These are phyloP conservation scores for Lolium multiflorum DNA, from an alignment of 176 grass and related monocot species.

Conservation along the genomic window DNA sequence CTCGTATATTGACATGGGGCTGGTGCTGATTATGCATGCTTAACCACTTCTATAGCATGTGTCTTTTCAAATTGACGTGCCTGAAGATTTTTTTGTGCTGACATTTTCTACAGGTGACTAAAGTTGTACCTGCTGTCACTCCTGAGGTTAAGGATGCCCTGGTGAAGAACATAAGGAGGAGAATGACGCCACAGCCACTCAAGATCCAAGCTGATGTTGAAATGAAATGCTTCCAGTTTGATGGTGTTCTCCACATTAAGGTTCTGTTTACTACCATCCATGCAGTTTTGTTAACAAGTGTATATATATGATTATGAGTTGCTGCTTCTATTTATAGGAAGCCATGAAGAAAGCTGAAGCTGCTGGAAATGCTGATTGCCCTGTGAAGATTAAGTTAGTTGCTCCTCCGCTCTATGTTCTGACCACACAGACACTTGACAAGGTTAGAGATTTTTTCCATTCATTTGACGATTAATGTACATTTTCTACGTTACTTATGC, in stretches of 20 bases:
- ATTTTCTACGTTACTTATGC: neutral
- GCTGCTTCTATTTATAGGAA: conserved; percentile 51
- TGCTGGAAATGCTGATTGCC: conserved; percentile 70
- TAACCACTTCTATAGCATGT: neutral
- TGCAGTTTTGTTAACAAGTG: neutral
- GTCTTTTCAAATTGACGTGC: neutral
- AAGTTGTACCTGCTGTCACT: conserved; percentile 56
- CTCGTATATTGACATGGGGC: neutral
- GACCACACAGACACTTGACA: conserved; percentile 85
- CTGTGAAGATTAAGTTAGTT: conserved; percentile 91
- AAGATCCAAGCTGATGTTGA: conserved; percentile 73
- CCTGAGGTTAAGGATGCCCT: conserved; percentile 72
- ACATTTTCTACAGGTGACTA: conserved; percentile 52
- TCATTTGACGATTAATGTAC: conserved; percentile 7
- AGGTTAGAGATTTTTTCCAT: conserved; percentile 51
- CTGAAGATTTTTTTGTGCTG: neutral
- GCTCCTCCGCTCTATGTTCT: conserved; percentile 92
- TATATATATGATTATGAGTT: conserved; percentile 11
- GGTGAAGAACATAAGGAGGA: conserved; percentile 68
- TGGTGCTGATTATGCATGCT: neutral
- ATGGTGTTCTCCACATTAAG: conserved; percentile 79
- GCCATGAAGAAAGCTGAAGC: conserved; percentile 93
- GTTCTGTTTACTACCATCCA: conserved; percentile 32
- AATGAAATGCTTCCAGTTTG: conserved; percentile 70
- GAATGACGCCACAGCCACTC: conserved; percentile 64